A percentile compares a stretch with the other conserved stretches of the same genome.
Evolutionary conservation across 2,329 filamentous ascomycete genomes (phyloP).

Genomic region (Trichoderma aggressivum): DNA sequence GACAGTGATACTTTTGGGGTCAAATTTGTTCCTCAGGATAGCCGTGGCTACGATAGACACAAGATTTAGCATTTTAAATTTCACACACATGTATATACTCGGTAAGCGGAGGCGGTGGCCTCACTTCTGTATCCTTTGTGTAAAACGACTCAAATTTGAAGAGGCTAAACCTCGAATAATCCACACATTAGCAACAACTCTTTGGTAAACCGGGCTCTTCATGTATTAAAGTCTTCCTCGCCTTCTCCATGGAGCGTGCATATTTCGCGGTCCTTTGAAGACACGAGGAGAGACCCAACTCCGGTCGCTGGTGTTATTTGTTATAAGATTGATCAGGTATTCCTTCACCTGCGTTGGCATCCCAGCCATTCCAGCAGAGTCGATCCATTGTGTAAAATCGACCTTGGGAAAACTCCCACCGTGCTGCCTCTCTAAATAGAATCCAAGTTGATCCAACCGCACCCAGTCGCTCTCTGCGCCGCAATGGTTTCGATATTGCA

Average conservation of each 20-base stretch:
- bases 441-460: neutral
- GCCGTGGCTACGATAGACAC: neutral
- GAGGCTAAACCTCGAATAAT: too few relatives aligned
- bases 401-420: neutral
- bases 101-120: too few relatives aligned
- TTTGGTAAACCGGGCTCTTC: neutral
- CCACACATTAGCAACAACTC: neutral
- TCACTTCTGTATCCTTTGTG: too few relatives aligned
- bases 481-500: neutral
- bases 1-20: neutral
- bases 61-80: too few relatives aligned
- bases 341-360: neutral
- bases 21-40: neutral
- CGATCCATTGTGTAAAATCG: neutral
- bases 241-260: neutral
- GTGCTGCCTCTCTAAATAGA: neutral
- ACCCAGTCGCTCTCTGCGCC: neutral
- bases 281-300: neutral
- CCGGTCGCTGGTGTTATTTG: neutral
- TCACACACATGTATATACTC: too few relatives aligned
- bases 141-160: too few relatives aligned
- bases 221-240: neutral
- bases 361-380: neutral
- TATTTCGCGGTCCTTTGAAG: neutral
- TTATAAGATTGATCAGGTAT: neutral